These are phyloP conservation scores for Rubroboletus satanas DNA, from an alignment of 768 basidiomycete species.

Conservation along the genomic window DNA sequence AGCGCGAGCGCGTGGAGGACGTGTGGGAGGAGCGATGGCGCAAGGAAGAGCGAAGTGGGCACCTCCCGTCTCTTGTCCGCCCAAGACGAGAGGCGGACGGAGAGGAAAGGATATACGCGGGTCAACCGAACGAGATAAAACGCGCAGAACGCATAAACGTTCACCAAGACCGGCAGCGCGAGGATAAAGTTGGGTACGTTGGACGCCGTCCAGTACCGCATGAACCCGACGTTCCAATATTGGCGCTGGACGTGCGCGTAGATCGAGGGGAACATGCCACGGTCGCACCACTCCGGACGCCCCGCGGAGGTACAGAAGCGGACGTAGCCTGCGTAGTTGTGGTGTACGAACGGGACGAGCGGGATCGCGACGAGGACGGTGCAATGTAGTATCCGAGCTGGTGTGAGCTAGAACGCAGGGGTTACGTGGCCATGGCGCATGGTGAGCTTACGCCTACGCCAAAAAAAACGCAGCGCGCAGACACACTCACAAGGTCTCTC, in stretches of 20 bases:
- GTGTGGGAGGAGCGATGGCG: constrained; percentile 56
- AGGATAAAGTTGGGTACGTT: constrained; percentile 91
- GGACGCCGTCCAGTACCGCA: constrained; percentile 78
- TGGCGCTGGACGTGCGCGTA: constrained; percentile 77
- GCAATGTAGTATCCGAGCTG: constrained; percentile 34
- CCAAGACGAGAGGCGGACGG: neutral
- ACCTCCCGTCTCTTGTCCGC: neutral
- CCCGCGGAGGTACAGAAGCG: constrained; percentile 52
- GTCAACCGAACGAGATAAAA: constrained; percentile 21
- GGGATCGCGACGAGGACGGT: constrained; percentile 43
- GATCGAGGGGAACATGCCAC: constrained; percentile 52
- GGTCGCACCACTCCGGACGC: constrained; percentile 60
- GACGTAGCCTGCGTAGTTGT: constrained; percentile 65
- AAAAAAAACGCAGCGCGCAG: neutral
- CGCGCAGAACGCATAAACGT: constrained; percentile 36
- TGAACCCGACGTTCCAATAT: constrained; percentile 86
- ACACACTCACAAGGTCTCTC: constrained; percentile 28
- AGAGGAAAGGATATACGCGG: constrained; percentile 1
- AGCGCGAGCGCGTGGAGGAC: constrained; percentile 68
- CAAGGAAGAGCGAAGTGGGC: constrained; percentile 33
- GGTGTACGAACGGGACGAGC: constrained; percentile 62
- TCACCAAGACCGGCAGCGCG: constrained; percentile 62
- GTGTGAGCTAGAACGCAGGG: constrained; percentile 31
- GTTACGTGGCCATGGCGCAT: neutral
- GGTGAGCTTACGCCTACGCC: neutral